phyloP scores from a whole-genome alignment of 345 rosid species.

The Populus tremula region DNA sequence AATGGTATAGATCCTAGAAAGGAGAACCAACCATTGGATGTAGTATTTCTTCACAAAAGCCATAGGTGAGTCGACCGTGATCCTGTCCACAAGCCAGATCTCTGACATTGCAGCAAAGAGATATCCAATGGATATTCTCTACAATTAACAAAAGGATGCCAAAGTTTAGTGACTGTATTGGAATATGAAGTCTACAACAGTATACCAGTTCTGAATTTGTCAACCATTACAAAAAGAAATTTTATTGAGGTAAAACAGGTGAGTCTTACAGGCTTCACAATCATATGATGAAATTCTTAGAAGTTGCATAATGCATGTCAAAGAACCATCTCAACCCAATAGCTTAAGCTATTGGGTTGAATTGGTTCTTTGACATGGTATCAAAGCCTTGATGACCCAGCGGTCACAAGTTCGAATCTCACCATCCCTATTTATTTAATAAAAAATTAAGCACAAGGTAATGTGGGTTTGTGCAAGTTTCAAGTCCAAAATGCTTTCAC shows the following conservation, averaged over 20 bases:
- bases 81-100: slow-evolving; percentile 51
- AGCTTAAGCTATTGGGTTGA: no score
- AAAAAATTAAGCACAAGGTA: no score
- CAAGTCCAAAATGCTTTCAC: no score
- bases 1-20: neutral
- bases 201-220: neutral
- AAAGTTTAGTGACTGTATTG: no score
- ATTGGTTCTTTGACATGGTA: no score
- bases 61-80: slow-evolving; percentile 35
- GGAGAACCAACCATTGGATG: slow-evolving; percentile 50
- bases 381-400: no score
- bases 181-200: neutral
- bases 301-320: no score
- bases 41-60: slow-evolving; percentile 46
- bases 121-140: slow-evolving; percentile 68
- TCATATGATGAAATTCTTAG: neutral
- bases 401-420: no score
- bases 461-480: no score
- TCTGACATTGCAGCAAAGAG: slow-evolving; percentile 52
- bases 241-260: neutral
- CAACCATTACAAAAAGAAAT: neutral
- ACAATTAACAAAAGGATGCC: slow-evolving; percentile 18
- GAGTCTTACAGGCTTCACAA: neutral
- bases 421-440: no score
- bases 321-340: no score